Conservation (phyloP, 2,329 filamentous ascomycete species). For the Laburnicola sp. region DNA sequence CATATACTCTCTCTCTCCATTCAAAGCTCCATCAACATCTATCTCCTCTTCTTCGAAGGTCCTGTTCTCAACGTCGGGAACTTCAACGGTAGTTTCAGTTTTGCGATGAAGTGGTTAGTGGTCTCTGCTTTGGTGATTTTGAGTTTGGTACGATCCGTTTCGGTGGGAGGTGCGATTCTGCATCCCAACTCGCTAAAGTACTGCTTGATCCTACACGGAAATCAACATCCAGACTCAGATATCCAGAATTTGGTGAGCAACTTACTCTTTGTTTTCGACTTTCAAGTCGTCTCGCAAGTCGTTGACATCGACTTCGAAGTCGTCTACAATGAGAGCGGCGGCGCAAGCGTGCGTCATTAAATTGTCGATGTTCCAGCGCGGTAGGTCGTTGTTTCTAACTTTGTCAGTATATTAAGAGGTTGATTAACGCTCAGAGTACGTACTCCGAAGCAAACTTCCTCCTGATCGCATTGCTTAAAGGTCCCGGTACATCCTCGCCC, state of each 20-base stretch:
- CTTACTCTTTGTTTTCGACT: constrained; percentile 67
- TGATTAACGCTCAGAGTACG: constrained; percentile 5
- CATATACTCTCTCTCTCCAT: no score
- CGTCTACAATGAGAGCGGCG: constrained; percentile 71
- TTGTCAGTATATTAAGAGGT: constrained; percentile 17
- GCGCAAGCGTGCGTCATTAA: constrained; percentile 74
- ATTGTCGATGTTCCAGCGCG: constrained; percentile 72
- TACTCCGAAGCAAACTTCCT: constrained; percentile 62
- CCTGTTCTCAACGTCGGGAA: constrained; percentile 67
- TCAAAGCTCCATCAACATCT: no score
- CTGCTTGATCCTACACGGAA: constrained; percentile 56
- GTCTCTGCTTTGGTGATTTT: constrained; percentile 65
- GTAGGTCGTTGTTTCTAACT: constrained; percentile 55
- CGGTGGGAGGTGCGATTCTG: constrained; percentile 55
- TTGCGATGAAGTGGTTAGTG: constrained; percentile 65
- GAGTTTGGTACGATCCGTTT: constrained; percentile 54
- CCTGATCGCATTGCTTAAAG: constrained; percentile 46
- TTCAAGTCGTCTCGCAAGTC: constrained; percentile 72
- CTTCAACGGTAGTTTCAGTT: constrained; percentile 74
- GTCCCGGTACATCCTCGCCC: constrained; percentile 30
- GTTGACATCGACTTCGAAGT: constrained; percentile 71
- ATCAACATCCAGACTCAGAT: constrained; percentile 12
- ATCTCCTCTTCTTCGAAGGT: constrained; percentile 18
- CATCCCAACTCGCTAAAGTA: constrained; percentile 80
- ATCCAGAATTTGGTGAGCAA: not conserved